Evolutionary conservation across 768 basidiomycete genomes (phyloP), one percentile per base, ranked within the genome.

Genomic region (Mycena sanguinolenta): DNA sequence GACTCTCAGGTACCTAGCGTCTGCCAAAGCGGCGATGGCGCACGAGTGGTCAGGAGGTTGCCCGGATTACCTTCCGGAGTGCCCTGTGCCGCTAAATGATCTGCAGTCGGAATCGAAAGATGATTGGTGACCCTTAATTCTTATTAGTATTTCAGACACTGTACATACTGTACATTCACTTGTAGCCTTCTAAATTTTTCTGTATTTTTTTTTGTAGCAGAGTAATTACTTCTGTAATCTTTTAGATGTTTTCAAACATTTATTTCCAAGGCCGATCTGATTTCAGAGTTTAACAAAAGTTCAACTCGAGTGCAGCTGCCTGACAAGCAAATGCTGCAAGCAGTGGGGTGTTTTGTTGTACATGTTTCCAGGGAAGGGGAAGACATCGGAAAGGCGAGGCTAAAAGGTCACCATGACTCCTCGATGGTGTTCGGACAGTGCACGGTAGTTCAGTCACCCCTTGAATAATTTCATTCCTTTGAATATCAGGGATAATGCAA

Each of bases 21-120:
- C 65, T 30, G 73, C 73, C 28, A 74, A 74, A 62, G 70, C 73
- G 3, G 73, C 73, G 4, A 34, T 72, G 16, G 71, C 64, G 14
- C 73, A 74, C 21, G 67, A 74, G 17, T 74, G 73, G 73, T 21
- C 44, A 4, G 67, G 67, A 9, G 67, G 67, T 5, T 68, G 67
- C 32, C 67, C 67, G 13, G 67, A 68, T 9, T 54, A 62, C 54
- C 42, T 68, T 17, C 67, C 67, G 4, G 67, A 68, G n/a, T 68
- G 67, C n/a, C 67, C 67, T 0, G 54, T 68, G 44, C 67, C 60
- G 21, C 53, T 68, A 16, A 21, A 27, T 27, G 53, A 46, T 44
- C 10, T 57, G 5, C 25, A 27, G 23, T 9, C 25, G 49, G 53
- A 68, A 21, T 27, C 42, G 3, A 54, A 10, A 21, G 67, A 68